Conservation (phyloP, 2,329 filamentous ascomycete species). For the Madurella mycetomatis region DNA sequence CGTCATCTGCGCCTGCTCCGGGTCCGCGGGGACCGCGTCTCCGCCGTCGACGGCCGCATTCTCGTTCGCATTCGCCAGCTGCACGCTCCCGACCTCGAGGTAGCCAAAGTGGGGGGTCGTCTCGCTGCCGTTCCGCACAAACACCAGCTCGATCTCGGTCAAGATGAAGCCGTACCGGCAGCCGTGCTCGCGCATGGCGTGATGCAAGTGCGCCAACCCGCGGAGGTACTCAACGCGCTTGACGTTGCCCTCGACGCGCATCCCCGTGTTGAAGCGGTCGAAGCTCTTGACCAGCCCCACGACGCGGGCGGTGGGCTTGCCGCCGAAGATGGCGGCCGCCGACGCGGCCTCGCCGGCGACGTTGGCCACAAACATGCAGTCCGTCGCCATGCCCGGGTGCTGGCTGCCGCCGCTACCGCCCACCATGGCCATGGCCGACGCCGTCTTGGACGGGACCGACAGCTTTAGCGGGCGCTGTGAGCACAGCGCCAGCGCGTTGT, state of each 20-base stretch:
- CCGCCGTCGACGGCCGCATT: conserved; percentile 20
- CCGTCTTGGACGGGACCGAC: conserved; percentile 38
- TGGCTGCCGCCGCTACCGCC: conserved; percentile 44
- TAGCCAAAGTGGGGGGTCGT: conserved; percentile 80
- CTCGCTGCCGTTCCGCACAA: conserved; percentile 74
- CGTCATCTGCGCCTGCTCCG: conserved; percentile 50
- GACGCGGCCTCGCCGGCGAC: conserved; percentile 52
- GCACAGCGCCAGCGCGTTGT: conserved; percentile 73
- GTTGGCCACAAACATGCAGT: conserved; percentile 58
- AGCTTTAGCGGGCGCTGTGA: conserved; percentile 60
- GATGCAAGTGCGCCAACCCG: conserved; percentile 79
- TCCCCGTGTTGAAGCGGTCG: conserved; percentile 91
- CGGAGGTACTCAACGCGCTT: conserved; percentile 86
- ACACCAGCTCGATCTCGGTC: conserved; percentile 90
- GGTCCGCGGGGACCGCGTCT: background rate
- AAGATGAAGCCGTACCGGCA: conserved; percentile 95
- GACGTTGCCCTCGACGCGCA: conserved; percentile 79
- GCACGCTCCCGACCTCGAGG: conserved; percentile 66
- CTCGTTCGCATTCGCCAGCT: conserved; percentile 42
- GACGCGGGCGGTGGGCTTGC: conserved; percentile 43
- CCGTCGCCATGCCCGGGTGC: conserved; percentile 32
- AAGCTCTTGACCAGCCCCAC: conserved; percentile 80
- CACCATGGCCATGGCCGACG: conserved; percentile 29
- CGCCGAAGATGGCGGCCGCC: conserved; percentile 49
- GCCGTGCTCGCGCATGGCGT: conserved; percentile 87